phyloP scores from a whole-genome alignment of 1,284 basidiomycete species.

The Sphaerobolus stellatus region DNA sequence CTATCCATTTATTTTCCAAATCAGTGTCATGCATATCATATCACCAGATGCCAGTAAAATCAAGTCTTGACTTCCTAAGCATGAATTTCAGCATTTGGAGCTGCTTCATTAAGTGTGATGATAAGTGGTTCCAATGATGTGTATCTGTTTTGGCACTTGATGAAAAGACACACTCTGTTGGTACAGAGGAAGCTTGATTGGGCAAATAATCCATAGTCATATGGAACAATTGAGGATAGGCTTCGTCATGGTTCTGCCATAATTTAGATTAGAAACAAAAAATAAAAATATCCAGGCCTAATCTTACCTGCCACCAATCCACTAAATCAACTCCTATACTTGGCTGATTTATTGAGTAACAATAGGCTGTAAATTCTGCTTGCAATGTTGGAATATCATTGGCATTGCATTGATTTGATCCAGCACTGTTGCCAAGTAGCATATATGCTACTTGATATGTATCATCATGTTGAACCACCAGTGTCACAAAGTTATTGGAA shows the following conservation, averaged over 20 bases:
- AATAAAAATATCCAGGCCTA: not conserved
- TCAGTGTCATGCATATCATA: not conserved
- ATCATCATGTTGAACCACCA: not conserved
- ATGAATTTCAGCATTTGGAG: conserved; percentile 27
- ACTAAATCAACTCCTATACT: not conserved
- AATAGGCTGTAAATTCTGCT: not conserved
- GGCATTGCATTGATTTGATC: not conserved
- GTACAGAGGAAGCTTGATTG: conserved; percentile 26
- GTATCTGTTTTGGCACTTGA: conserved; percentile 25
- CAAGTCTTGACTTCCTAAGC: not conserved
- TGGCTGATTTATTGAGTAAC: not conserved
- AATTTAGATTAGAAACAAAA: not conserved
- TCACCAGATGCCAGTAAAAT: not conserved
- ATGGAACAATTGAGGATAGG: conserved; percentile 18
- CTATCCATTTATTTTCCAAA: not conserved
- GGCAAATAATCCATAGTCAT: conserved; percentile 27
- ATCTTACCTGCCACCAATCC: not conserved
- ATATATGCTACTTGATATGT: not conserved
- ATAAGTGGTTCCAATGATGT: conserved; percentile 10
- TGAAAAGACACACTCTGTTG: conserved; percentile 29
- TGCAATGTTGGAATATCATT: not conserved
- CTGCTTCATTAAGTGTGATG: conserved; percentile 22
- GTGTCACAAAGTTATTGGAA: no score
- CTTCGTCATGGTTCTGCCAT: conserved; percentile 2
- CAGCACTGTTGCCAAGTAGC: not conserved